Base-by-base conservation (phyloP, 2,329 filamentous ascomycete species). In the Remersonia thermophila region DNA sequence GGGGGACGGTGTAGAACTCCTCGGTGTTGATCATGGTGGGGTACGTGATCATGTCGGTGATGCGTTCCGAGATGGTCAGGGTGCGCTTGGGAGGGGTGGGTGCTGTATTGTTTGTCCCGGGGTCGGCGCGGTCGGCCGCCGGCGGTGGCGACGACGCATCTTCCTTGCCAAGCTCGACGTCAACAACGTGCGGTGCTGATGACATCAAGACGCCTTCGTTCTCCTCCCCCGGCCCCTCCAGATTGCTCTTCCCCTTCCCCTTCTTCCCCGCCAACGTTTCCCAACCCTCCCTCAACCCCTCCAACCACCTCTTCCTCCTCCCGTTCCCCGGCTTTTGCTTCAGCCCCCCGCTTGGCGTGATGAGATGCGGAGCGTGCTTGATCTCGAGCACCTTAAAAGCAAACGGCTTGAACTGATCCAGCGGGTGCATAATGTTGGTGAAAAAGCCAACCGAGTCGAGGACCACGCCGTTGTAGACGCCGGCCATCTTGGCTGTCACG, bases 361-460 rank as follows among this genome's bases (percentile, higher is more conserved):
- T n/a, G n/a, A n/a, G n/a, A n/a, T 9, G 20, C 20, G 5, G 50
- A 2, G 51, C 54, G 45, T 73, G 69, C 41, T 48, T 55, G 38
- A 75, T 73, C 39, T 62, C 51, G 18, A 68, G 47, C 25, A 70
- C 59, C 42, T 58, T 55, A 50, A 75, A 71, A 12, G 58, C 53
- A 39, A 67, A 71, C 2, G 65, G 52, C 3, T 57, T 55, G 13
- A 68, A 47, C 5, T 65, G 56, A 30, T 72, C 69, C 14, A 74
- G 62, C 3, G 66, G 67, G 35, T 73, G 69, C 38, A 77, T 65
- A 42, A 77, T 70, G 45, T 73, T 73, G 28, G 73, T 69, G 45
- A 77, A 77, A 58, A 73, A 76, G 37, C 73, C 72, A 4, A 77
- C 64, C 1, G 67, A 64, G 37, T 67, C 63, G 18, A 74, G 61